Evolutionary conservation across 1,139 yeast genomes (phyloP).

Genomic region (Geotrichum restrictum): DNA sequence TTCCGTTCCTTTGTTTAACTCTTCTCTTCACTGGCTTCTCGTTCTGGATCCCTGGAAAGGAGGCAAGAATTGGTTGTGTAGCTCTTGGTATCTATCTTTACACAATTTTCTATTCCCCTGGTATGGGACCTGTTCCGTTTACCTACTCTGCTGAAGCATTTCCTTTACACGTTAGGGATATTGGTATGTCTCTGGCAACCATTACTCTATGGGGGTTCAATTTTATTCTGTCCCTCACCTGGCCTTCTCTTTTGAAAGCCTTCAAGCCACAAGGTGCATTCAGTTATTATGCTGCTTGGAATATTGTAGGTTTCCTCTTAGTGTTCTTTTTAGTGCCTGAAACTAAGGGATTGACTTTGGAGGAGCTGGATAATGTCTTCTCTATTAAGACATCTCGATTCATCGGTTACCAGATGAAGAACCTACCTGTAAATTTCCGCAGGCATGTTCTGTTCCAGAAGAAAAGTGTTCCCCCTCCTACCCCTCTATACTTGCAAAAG

Average conservation of each 20-base stretch:
- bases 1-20: slow-evolving; percentile 70
- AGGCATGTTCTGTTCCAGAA: slow-evolving; percentile 26
- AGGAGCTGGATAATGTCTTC: slow-evolving; percentile 52
- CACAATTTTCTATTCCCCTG: slow-evolving; percentile 72
- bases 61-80: slow-evolving; percentile 62
- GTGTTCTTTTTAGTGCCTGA: slow-evolving; percentile 58
- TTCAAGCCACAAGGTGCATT: slow-evolving; percentile 81
- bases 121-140: slow-evolving; percentile 90
- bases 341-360: slow-evolving; percentile 56
- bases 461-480: slow-evolving; percentile 28
- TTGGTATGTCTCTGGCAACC: slow-evolving; percentile 82
- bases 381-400: slow-evolving; percentile 38
- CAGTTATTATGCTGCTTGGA: slow-evolving; percentile 88
- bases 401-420: slow-evolving; percentile 36
- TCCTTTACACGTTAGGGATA: slow-evolving; percentile 77
- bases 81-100: slow-evolving; percentile 70
- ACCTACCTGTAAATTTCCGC: slow-evolving; percentile 34
- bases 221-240: slow-evolving; percentile 72
- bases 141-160: slow-evolving; percentile 86
- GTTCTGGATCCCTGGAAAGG: slow-evolving; percentile 56
- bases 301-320: slow-evolving; percentile 54
- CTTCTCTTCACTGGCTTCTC: slow-evolving; percentile 72
- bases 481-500: slow-evolving; percentile 22
- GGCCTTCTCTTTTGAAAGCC: slow-evolving; percentile 68
- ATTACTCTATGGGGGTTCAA: slow-evolving; percentile 86